Percentiles rank a stretch among this genome's conserved stretches.
Evolutionary conservation across 257 asterid genomes (phyloP).

Genomic region (Fraxinus americana): DNA sequence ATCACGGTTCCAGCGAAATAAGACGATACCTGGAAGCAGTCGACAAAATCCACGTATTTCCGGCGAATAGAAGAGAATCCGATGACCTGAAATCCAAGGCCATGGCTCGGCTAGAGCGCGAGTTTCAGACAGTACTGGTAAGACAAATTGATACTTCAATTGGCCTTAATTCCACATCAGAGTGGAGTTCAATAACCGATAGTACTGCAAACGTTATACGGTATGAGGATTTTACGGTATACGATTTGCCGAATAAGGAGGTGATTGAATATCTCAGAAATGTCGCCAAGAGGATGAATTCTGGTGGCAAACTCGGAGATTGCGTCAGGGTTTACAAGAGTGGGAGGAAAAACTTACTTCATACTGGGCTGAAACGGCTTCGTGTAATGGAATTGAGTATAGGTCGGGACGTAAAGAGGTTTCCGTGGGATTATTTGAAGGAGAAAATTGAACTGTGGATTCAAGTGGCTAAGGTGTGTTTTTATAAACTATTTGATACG

Average conservation of each 20-base stretch:
- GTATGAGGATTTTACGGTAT: constrained; percentile 33
- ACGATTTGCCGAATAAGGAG: constrained; percentile 26
- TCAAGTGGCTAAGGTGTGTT: constrained; percentile 42
- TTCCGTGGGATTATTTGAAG: constrained; percentile 31
- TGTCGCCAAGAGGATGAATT: constrained; percentile 40
- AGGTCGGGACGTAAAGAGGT: constrained; percentile 13
- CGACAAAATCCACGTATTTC: constrained; percentile 31
- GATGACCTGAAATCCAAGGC: constrained; percentile 30
- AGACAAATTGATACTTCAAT: constrained; percentile 30
- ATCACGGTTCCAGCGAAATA: constrained; percentile 35
- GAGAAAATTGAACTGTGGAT: constrained; percentile 47
- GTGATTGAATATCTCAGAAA: constrained; percentile 29
- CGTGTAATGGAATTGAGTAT: constrained; percentile 35
- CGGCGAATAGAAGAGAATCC: constrained; percentile 6
- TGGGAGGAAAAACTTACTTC: constrained; percentile 25
- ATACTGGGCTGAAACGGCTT: constrained; percentile 33
- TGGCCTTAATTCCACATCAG: constrained; percentile 37
- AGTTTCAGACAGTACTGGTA: constrained; percentile 37
- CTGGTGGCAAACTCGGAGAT: constrained; percentile 22
- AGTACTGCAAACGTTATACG: constrained; percentile 39
- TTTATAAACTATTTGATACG: constrained; percentile 29
- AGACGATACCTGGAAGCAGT: constrained; percentile 45
- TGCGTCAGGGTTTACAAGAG: constrained; percentile 33
- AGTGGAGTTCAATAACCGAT: constrained; percentile 35
- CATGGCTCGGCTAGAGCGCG: constrained; percentile 44